Percentiles rank a stretch among this genome's conserved stretches.
These are phyloP conservation scores for Boletus rubescentipes DNA, from an alignment of 768 basidiomycete species.

Conservation along the genomic window DNA sequence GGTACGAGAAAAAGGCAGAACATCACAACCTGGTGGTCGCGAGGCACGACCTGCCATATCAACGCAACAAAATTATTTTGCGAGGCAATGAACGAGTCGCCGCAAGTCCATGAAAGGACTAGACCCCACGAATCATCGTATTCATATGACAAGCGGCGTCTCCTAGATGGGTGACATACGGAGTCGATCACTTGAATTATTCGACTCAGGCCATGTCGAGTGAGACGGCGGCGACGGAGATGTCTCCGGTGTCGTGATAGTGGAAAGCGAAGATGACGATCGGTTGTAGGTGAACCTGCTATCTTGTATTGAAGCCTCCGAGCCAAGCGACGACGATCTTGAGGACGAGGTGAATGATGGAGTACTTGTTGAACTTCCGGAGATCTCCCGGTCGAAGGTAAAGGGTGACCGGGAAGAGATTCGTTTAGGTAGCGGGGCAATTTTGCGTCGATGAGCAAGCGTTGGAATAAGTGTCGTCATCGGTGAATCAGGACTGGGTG, in stretches of 20 bases:
- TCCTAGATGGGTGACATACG: no score
- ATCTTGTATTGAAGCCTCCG: background rate
- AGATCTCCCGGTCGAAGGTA: background rate
- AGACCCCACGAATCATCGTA: no score
- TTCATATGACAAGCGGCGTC: no score
- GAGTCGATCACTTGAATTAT: no score
- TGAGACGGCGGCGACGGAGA: background rate
- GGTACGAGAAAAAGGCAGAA: no score
- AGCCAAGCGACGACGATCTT: background rate
- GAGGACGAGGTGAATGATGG: background rate
- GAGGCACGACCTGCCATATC: no score
- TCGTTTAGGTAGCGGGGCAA: constrained; percentile 28
- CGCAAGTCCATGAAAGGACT: no score
- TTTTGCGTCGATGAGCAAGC: constrained; percentile 10
- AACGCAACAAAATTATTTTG: no score
- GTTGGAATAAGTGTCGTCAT: constrained; percentile 15
- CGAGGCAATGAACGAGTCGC: no score
- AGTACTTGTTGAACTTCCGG: background rate
- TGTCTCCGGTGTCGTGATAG: constrained; percentile 1
- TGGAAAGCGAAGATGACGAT: background rate
- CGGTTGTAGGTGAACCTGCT: background rate
- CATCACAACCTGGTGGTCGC: no score
- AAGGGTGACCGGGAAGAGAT: constrained; percentile 11
- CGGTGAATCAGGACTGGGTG: constrained; percentile 16
- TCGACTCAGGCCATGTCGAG: background rate